Percentiles rank a stretch among this genome's conserved stretches.
Conservation (phyloP, 1,284 basidiomycete genomes). For the Ganoderma lingzhi region DNA sequence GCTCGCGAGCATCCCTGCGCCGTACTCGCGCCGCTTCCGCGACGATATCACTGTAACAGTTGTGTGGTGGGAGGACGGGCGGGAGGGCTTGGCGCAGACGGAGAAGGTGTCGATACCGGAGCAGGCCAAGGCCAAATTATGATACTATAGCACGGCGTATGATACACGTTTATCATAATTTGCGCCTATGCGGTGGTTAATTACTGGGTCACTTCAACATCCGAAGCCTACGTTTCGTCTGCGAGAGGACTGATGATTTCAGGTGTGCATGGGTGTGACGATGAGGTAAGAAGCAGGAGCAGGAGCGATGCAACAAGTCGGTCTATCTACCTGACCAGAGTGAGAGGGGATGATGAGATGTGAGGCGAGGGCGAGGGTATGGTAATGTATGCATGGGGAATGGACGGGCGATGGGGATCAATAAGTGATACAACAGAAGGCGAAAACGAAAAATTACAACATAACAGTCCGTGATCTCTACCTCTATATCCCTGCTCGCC, state of each 20-base stretch:
- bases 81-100: slow-evolving; percentile 46
- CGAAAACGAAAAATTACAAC: slow-evolving; percentile 20
- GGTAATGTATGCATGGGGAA: background rate
- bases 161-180: slow-evolving; percentile 31
- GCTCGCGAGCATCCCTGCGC: slow-evolving; percentile 87
- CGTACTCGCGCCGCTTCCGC: slow-evolving; percentile 79
- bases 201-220: slow-evolving; percentile 2
- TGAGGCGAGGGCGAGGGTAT: background rate
- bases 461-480: slow-evolving; percentile 32
- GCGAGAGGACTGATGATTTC: background rate
- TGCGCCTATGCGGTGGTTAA: slow-evolving; percentile 9
- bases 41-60: slow-evolving; percentile 95
- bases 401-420: slow-evolving; percentile 4
- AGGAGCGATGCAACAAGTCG: background rate
- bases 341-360: slow-evolving; percentile 2
- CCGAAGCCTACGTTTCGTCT: slow-evolving; percentile 7
- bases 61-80: slow-evolving; percentile 80
- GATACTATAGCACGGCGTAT: slow-evolving; percentile 35
- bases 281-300: background rate
- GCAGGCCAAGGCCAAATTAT: slow-evolving; percentile 50
- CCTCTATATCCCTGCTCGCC: slow-evolving; percentile 37
- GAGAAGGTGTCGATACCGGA: slow-evolving; percentile 18
- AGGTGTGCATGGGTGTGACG: background rate
- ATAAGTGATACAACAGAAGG: slow-evolving; percentile 16
- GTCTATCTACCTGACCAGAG: slow-evolving; percentile 12